A percentile compares a stretch with the other conserved stretches of the same genome.
Conservation (phyloP, 371 early-diverging fungal species). For the Rhizoclosmatium hyalinum region DNA sequence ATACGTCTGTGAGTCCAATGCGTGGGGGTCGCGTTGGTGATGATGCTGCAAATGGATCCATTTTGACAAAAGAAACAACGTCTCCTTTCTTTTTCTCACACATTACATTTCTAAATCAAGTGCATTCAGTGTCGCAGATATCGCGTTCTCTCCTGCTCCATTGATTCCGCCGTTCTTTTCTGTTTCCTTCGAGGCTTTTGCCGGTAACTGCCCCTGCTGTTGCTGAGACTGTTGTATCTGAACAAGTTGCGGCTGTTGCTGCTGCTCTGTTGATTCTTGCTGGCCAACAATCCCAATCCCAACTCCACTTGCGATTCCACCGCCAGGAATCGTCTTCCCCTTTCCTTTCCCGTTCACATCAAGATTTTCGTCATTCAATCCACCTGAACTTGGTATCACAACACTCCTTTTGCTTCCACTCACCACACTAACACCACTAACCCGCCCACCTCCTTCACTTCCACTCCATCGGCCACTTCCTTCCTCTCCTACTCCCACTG, state of each 20-base stretch:
- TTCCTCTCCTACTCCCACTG: too few species aligned
- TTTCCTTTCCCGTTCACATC: too few species aligned
- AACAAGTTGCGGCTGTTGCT: not conserved
- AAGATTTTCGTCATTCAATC: too few species aligned
- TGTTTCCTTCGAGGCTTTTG: not conserved
- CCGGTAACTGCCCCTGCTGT: not conserved
- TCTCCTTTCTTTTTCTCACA: too few species aligned
- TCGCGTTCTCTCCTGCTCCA: conserved; percentile 12
- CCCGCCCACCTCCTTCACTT: not conserved
- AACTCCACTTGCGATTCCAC: not conserved
- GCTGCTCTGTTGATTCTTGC: not conserved
- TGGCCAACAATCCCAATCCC: not conserved
- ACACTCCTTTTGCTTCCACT: not conserved
- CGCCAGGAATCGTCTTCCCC: not conserved
- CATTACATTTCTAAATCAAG: conserved; percentile 31
- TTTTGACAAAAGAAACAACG: too few species aligned
- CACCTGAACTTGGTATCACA: not conserved
- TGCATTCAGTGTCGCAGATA: conserved; percentile 23
- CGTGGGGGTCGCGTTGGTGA: too few species aligned
- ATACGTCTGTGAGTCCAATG: too few species aligned
- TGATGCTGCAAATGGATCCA: too few species aligned
- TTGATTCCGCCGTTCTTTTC: not conserved
- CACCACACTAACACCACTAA: not conserved
- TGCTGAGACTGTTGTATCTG: not conserved
- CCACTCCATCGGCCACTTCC: not conserved